These are phyloP conservation scores for Bolboschoenoplectus hybrid DNA, from an alignment of 202 grass and related monocot species.

Conservation along the genomic window DNA sequence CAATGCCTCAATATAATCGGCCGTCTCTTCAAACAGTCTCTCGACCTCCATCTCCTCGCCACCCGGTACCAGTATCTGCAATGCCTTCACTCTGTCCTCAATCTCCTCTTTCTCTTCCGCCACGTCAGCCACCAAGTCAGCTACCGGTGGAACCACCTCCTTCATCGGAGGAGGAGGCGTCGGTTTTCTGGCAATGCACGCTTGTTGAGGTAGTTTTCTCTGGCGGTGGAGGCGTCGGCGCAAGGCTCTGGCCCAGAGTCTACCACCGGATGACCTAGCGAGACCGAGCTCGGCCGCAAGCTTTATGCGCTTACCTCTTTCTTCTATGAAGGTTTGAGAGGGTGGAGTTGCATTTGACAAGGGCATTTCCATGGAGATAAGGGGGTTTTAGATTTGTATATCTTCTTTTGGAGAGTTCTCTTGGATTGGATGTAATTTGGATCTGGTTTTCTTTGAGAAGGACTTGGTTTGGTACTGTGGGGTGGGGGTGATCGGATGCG, in stretches of 20 bases:
- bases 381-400: background rate
- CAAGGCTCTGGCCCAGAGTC: conserved; percentile 59
- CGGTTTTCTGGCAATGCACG: background rate
- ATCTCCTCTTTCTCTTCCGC: conserved; percentile 36
- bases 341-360: background rate
- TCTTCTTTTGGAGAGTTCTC: background rate
- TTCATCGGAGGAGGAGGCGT: no score
- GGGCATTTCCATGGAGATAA: conserved; percentile 26
- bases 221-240: conserved; percentile 26
- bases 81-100: conserved; percentile 51
- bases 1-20: conserved; percentile 73
- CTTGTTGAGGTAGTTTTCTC: conserved; percentile 7
- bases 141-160: background rate
- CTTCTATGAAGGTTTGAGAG: conserved; percentile 34
- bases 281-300: conserved; percentile 66
- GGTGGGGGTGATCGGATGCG: background rate
- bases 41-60: conserved; percentile 67
- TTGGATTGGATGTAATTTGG: conserved; percentile 15
- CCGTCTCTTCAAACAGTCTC: conserved; percentile 76
- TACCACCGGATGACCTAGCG: conserved; percentile 50
- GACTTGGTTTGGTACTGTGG: conserved; percentile 3
- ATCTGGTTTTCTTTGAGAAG: background rate
- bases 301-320: conserved; percentile 67
- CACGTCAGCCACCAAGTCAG: background rate
- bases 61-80: conserved; percentile 69